Evolutionary conservation across 2,329 filamentous ascomycete species (phyloP).

Genomic region (Fusarium beomiforme): DNA sequence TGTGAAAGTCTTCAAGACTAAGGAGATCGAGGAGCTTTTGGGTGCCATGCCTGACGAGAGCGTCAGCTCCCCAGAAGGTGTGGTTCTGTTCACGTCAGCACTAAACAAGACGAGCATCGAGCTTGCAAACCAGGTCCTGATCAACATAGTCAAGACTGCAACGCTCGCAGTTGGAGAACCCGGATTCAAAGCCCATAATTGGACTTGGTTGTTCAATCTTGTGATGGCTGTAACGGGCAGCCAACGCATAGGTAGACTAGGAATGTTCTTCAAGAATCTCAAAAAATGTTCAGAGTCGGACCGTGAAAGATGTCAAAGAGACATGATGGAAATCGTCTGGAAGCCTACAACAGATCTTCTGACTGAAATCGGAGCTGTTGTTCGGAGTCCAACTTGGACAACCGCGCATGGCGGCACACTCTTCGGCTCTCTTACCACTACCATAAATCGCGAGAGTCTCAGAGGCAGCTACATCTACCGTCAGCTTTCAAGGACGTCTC

Average conservation of each 20-base stretch:
- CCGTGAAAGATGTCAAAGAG: neutral
- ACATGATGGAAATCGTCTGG: conserved; percentile 40
- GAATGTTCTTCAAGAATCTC: conserved; percentile 1
- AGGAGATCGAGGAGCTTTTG: conserved; percentile 35
- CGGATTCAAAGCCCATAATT: conserved; percentile 9
- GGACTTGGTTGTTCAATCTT: conserved; percentile 14
- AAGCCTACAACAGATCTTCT: conserved; percentile 45
- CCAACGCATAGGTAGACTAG: conserved; percentile 1
- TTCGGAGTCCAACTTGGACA: conserved; percentile 9
- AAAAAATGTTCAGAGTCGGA: neutral
- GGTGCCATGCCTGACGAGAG: conserved; percentile 14
- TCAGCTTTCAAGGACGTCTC: neutral
- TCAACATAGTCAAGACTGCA: conserved; percentile 27
- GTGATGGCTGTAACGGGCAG: neutral
- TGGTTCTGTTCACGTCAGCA: neutral
- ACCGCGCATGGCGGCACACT: neutral
- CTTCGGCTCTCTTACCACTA: neutral
- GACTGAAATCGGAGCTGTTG: conserved; percentile 37
- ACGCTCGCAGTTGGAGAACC: conserved; percentile 21
- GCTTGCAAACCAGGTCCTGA: conserved; percentile 24
- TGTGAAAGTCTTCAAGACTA: neutral
- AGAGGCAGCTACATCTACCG: conserved; percentile 26
- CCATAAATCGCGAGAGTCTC: neutral
- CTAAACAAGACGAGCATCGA: conserved; percentile 2
- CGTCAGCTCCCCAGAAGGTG: neutral